Evolutionary conservation across 495 filamentous ascomycete genomes (phyloP), one percentile per base, ranked within the genome.

Genomic region (Trypethelium eluteriae): DNA sequence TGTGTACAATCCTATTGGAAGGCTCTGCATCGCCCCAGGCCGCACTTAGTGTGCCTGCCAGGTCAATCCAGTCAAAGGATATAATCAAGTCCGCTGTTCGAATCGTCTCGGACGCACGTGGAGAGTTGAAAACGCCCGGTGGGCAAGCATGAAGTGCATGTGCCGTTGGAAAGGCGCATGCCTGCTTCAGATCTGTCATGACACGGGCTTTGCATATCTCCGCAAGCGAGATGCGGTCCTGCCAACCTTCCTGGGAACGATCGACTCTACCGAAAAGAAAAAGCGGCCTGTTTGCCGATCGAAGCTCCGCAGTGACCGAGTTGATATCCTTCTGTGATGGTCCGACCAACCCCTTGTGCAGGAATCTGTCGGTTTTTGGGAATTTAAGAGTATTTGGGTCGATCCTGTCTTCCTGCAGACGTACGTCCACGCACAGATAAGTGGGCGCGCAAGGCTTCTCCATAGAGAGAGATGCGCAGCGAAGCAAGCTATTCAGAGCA

Each of bases 61-160:
- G 57, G 49, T 72, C 70, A 16, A 72, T 69, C 66, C 69, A 72
- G 57, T 72, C 70, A 25, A 71, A 71, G 5, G 69, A 70, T 38
- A 72, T 64, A 56, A 72, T 70, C 18, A 72, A 16, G 56, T 72
- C 69, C n/a, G 68, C 70, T 14, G 70, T 65, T 25, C 61, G 39
- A 38, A 72, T 72, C 4, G 63, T 35, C 32, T 64, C 41, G 4
- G 47, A 66, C n/a, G 66, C 63, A 1, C 71, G 25, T 41, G 66
- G 61, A 12, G 69, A 38, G 12, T 2, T 39, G 62, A 72, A 72
- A 18, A 72, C 57, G 38, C 56, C 46, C 39, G 68, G 68, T 10
- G 68, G 39, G 41, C 53, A 66, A 2, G 70, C 32, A 59, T 69
- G 70, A 5, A 69, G 50, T 38, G 39, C 62, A 62, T 71, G 70